A percentile compares a stretch with the other conserved stretches of the same genome.
Evolutionary conservation across 495 filamentous ascomycete species (phyloP).

Genomic region (Podospora sp.): DNA sequence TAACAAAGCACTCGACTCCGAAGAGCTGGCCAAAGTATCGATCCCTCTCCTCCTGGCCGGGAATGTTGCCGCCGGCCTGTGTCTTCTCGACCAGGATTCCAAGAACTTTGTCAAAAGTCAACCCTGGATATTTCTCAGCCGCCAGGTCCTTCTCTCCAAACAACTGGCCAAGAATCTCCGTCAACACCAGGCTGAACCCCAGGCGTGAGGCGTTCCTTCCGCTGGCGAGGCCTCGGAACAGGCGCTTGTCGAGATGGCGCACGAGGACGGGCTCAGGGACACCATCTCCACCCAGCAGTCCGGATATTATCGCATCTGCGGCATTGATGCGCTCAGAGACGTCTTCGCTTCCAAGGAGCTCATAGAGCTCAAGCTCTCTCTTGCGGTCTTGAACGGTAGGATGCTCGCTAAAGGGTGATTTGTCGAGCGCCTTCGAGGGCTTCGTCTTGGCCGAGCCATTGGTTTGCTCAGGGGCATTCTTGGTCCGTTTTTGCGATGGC

Average conservation of each 20-base stretch:
- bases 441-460: conserved; percentile 34
- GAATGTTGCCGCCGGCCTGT: conserved; percentile 60
- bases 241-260: conserved; percentile 60
- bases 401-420: conserved; percentile 48
- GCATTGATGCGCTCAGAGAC: conserved; percentile 52
- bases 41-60: conserved; percentile 83
- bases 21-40: conserved; percentile 84
- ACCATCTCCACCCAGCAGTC: conserved; percentile 43
- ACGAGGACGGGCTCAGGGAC: conserved; percentile 49
- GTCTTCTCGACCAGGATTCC: conserved; percentile 71
- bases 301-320: conserved; percentile 52
- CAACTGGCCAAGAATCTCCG: conserved; percentile 74
- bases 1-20: conserved; percentile 80
- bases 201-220: conserved; percentile 84
- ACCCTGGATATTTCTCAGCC: conserved; percentile 46
- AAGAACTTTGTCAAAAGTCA: conserved; percentile 61
- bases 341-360: conserved; percentile 55
- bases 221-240: conserved; percentile 88
- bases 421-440: conserved; percentile 39
- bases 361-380: conserved; percentile 54
- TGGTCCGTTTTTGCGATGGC: conserved; percentile 48
- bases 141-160: conserved; percentile 50
- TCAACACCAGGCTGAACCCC: conserved; percentile 88
- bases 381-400: conserved; percentile 45
- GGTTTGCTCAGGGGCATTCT: conserved; percentile 34